Percentiles rank a stretch among this genome's conserved stretches.
These are phyloP conservation scores for Aspergillus floridensis DNA, from an alignment of 2,329 filamentous ascomycete species.

Conservation along the genomic window DNA sequence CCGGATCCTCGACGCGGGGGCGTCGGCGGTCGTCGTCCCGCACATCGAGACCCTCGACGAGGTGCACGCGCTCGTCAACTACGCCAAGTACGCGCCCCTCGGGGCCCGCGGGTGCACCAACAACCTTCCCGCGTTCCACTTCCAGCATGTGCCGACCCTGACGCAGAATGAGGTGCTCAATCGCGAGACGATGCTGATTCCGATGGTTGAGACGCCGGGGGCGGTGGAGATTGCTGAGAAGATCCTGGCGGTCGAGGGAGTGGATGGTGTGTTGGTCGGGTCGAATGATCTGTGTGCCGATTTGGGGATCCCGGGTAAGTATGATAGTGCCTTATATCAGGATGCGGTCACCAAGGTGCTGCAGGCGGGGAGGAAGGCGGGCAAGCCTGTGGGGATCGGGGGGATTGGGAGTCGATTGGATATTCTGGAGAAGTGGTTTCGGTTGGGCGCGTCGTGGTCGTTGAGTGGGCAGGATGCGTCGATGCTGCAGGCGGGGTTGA, in stretches of 20 bases:
- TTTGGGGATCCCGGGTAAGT: slow-evolving; percentile 45
- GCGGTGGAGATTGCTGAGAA: no score
- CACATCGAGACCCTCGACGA: slow-evolving; percentile 33
- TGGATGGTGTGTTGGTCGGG: no score
- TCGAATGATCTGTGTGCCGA: slow-evolving; percentile 41
- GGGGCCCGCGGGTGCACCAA: no score
- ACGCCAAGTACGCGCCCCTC: no score
- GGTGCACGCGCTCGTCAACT: no score
- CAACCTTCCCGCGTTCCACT: no score
- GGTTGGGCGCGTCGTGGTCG: slow-evolving; percentile 40
- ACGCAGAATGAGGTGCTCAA: no score
- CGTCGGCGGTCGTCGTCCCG: slow-evolving; percentile 43
- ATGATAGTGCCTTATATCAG: slow-evolving; percentile 34
- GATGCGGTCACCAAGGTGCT: slow-evolving; percentile 36
- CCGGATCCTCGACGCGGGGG: slow-evolving; percentile 43
- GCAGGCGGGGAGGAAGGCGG: slow-evolving; percentile 37
- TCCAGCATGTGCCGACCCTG: no score
- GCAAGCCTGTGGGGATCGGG: slow-evolving; percentile 43
- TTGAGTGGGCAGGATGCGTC: slow-evolving; percentile 38
- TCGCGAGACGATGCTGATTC: no score
- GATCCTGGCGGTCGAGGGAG: no score
- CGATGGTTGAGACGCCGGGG: no score
- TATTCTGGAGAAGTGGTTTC: slow-evolving; percentile 42
- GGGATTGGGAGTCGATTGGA: slow-evolving; percentile 43
- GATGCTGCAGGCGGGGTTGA: slow-evolving; percentile 38